Base-by-base conservation (phyloP, 441 rosid species). In the Erysimum cheiri region DNA sequence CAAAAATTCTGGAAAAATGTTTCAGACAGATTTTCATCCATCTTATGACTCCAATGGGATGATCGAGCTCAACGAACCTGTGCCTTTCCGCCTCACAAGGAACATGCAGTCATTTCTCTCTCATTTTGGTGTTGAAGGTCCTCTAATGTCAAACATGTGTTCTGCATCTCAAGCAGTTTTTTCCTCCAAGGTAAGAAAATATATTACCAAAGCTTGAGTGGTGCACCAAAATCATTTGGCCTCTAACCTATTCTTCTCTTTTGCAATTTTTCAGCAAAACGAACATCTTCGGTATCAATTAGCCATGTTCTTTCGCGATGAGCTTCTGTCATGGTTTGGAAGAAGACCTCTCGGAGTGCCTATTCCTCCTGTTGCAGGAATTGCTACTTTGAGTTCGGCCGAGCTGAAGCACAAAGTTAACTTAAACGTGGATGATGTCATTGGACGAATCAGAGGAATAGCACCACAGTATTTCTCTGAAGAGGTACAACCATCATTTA, bases 21-120 rank as follows among this genome's bases (percentile, higher is more conserved):
- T 96, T 74, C 98, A 93, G 80, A 91, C 94, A 59, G 99, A 96
- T 88, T 96, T 96, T 77, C 98, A 96, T 70, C 99, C 99, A 7
- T 90, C 97, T 8, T 96, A 96, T 37, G 98, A 96, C 81, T 83
- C 85, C 6, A 87, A 85, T 65, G 99, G 99, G 61, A 84, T 88
- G 95, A 81, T 96, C 1, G 98, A 96, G 78, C 89, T 91, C 66
- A 89, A 75, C 33, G 99, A 96, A 61, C 95, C 99, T 0, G 97
- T 93, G 48, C 99, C 99, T 47, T 96, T 93, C 75, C 96, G 97
- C 6, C 87, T 93, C 60, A 89, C 97, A 28, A 93, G 97, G 79
- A 96, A 96, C 80, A 87, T 96, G 94, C 97, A 91, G 77, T 87
- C 89, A 2, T 96, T 96, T 71, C 93, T 93, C 84, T 91, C 97